Evolutionary conservation across 139 green algal genomes (phyloP), one percentile per base, ranked within the genome.

Genomic region (Picochlorum sp.): DNA sequence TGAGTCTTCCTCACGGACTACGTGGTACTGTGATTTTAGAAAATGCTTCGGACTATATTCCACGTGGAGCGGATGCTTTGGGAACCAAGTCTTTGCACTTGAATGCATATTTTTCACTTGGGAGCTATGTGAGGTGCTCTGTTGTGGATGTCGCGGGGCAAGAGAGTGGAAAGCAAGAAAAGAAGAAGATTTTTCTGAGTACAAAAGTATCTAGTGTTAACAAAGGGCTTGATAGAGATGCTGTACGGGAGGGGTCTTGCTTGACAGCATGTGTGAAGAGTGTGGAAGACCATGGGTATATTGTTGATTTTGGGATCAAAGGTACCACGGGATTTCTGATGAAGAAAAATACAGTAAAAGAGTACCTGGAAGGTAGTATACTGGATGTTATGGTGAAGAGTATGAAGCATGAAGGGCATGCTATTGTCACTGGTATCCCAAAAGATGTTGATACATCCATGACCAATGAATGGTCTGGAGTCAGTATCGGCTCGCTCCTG

Each of bases 281-380:
- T 57, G 75, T 90, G 20, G 92, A 98, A 78, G 92, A 97, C 65
- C 88, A 95, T 59, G 92, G 92, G 20, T 96, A 85, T 72, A 65
- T 78, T 13, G 70, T 97, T 4, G 70, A 59, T 10, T 84, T 97
- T 18, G 92, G 92, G 14, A 64, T 92, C 59, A 87, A 90, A 74
- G 80, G 84, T 34, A 68, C 81, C 24, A 79, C 58, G 5, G 85
- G 70, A 20, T 90, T 92, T 63, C 74, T 92, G 47, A 56, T 70
- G n/a, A 66, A 74, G 47, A 74, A 77, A 32, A 45, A 70, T 26
- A 49, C n/a, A 9, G 57, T 73, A 6, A 59, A 74, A 49, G 49
- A 79, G 61, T 18, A 59, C 18, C n/a, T 66, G 9, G 20, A 56
- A 1, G 84, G 77, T 46, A 66, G 51, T 15, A 73, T 92, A 38